These are phyloP conservation scores for Henningerozyma blattae DNA, from an alignment of 805 yeast species.

Conservation along the genomic window DNA sequence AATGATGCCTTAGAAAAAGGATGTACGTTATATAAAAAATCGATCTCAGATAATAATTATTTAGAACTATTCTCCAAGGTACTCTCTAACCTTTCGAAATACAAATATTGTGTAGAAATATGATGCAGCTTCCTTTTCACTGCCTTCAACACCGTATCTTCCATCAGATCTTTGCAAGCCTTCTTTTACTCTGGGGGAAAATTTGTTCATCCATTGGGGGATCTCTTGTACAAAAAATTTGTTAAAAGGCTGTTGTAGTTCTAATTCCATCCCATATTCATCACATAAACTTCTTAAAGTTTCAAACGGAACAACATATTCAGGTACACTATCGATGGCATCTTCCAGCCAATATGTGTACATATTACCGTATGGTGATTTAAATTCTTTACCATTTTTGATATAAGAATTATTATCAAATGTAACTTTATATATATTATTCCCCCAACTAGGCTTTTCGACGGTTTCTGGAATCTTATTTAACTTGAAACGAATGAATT, in stretches of 20 bases:
- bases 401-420: constrained; percentile 56
- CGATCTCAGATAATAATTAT: too few relatives aligned
- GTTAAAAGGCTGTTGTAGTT: constrained; percentile 63
- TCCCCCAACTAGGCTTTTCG: constrained; percentile 62
- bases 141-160: constrained; percentile 74
- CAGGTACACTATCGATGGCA: constrained; percentile 95
- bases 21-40: too few relatives aligned
- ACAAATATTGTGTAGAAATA: constrained; percentile 81
- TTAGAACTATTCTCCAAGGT: neutral
- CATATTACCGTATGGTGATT: constrained; percentile 69
- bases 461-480: constrained; percentile 37
- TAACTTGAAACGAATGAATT: constrained; percentile 61
- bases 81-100: constrained; percentile 46
- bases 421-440: constrained; percentile 66
- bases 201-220: constrained; percentile 45
- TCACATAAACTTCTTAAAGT: constrained; percentile 71
- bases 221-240: constrained; percentile 75
- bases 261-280: constrained; percentile 64
- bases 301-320: constrained; percentile 92
- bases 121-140: constrained; percentile 75
- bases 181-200: constrained; percentile 51
- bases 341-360: constrained; percentile 77
- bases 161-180: constrained; percentile 72
- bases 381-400: constrained; percentile 63
- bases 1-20: too few relatives aligned